Percentiles rank a stretch among this genome's conserved stretches.
Conservation (phyloP, 2,329 filamentous ascomycete genomes). For the Beauveria bassiana region DNA sequence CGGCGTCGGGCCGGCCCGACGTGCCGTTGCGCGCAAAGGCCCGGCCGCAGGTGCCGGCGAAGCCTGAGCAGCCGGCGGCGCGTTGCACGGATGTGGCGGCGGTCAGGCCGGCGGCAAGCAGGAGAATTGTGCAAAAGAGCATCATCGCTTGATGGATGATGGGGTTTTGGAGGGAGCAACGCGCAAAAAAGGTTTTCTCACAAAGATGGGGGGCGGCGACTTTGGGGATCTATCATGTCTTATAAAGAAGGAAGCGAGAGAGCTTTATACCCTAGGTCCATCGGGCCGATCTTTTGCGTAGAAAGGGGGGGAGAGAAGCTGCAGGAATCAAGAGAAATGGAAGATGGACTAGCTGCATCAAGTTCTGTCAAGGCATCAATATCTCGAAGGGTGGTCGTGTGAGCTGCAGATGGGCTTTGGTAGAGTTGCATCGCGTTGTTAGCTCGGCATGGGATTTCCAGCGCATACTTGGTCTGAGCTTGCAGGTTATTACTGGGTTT, state of each 20-base stretch:
- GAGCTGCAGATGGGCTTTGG: neutral
- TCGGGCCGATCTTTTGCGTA: too few species aligned
- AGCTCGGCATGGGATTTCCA: neutral
- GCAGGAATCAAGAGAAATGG: too few species aligned
- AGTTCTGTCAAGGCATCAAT: too few species aligned
- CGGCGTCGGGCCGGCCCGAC: neutral
- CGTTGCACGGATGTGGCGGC: neutral
- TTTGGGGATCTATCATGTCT: too few species aligned
- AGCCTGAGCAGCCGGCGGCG: neutral
- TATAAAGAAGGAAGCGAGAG: too few species aligned
- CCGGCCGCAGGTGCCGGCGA: neutral
- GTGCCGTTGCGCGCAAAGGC: neutral
- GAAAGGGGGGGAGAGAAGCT: too few species aligned
- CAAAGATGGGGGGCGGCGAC: too few species aligned
- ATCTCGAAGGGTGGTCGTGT: neutral
- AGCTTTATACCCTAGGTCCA: too few species aligned
- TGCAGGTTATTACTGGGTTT: neutral
- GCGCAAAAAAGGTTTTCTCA: too few species aligned
- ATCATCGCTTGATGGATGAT: neutral
- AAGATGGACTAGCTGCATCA: too few species aligned
- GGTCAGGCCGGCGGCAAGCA: neutral
- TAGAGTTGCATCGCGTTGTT: constrained; percentile 1
- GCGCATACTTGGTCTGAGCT: neutral
- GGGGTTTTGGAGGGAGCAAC: too few species aligned
- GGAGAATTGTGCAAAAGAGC: neutral